Evolutionary conservation across 2,329 filamentous ascomycete genomes (phyloP).

Genomic region (Emericellopsis cladophorae): DNA sequence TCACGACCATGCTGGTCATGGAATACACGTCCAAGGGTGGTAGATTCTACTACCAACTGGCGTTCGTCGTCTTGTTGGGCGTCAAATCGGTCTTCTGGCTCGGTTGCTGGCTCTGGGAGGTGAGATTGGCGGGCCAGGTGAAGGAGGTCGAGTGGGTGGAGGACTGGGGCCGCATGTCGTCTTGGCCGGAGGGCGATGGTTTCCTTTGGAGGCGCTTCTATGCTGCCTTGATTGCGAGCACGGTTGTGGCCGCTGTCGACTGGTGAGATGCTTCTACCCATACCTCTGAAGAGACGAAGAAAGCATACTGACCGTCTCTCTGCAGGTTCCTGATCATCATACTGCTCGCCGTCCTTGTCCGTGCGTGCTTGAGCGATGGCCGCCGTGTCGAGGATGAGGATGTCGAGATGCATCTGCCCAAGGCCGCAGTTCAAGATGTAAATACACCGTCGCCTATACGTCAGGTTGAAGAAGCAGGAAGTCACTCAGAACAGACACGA

Average conservation of each 20-base stretch:
- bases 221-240: conserved; percentile 15
- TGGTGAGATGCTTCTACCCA: no score
- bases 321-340: conserved; percentile 24
- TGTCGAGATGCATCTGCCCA: no score
- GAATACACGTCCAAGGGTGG: conserved; percentile 17
- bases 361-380: conserved; percentile 11
- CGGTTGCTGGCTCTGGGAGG: conserved; percentile 26
- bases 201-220: conserved; percentile 4
- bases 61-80: conserved; percentile 19
- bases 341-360: conserved; percentile 24
- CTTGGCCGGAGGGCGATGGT: no score
- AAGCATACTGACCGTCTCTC: not conserved
- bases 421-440: no score
- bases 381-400: not conserved
- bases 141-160: no score
- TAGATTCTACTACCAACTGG: conserved; percentile 23
- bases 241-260: conserved; percentile 19
- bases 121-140: conserved; percentile 4
- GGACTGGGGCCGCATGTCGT: not conserved
- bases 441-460: no score
- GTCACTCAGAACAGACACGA: no score
- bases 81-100: conserved; percentile 31
- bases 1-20: conserved; percentile 21
- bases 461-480: no score
- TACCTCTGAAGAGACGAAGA: no score